These are phyloP conservation scores for Rosellinia necatrix DNA, from an alignment of 2,329 filamentous ascomycete genomes.

Conservation along the genomic window DNA sequence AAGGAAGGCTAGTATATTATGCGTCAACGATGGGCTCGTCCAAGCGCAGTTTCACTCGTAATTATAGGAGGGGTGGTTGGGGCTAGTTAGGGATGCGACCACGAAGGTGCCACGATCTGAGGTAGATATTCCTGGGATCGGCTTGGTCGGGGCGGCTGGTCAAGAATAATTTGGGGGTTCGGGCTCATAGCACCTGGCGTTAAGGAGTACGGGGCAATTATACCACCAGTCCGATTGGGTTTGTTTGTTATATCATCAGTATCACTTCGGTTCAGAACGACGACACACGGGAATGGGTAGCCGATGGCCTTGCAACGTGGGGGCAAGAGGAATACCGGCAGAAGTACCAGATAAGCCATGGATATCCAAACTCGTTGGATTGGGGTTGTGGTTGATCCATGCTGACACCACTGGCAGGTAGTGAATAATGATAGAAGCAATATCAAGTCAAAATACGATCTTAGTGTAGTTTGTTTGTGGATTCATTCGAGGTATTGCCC, in stretches of 20 bases:
- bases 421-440: constrained; percentile 17
- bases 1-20: not conserved
- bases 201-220: constrained; percentile 40
- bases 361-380: constrained; percentile 20
- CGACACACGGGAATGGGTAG: constrained; percentile 1
- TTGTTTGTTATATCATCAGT: constrained; percentile 34
- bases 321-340: not conserved
- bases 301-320: not conserved
- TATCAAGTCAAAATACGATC: not conserved
- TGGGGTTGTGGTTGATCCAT: constrained; percentile 1
- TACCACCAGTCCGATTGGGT: constrained; percentile 40
- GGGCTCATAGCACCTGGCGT: constrained; percentile 41
- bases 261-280: constrained; percentile 15
- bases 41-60: constrained; percentile 4
- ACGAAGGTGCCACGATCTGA: not conserved
- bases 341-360: constrained; percentile 17
- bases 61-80: not conserved
- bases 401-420: constrained; percentile 19
- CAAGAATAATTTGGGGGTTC: constrained; percentile 33
- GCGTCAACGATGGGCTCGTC: constrained; percentile 16
- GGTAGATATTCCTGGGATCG: constrained; percentile 8
- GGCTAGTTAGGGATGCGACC: constrained; percentile 1
- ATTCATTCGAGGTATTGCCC: not conserved
- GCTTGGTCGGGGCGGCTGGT: constrained; percentile 28
- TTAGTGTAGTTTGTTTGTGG: not conserved